Evolutionary conservation across 2,329 filamentous ascomycete species (phyloP).

Genomic region (Xylaria arbuscula): DNA sequence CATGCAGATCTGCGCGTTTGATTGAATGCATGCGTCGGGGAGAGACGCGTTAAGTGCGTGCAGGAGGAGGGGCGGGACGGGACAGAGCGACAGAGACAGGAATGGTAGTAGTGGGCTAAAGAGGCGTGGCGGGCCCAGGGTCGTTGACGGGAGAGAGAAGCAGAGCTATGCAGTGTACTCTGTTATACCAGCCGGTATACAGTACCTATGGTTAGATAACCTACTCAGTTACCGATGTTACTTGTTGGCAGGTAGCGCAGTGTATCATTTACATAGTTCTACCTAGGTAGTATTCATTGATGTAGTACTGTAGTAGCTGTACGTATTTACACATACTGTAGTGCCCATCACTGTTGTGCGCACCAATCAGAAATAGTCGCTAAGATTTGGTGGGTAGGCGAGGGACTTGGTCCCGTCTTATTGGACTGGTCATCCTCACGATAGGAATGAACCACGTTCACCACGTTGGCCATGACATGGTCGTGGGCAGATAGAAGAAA

Average conservation of each 20-base stretch:
- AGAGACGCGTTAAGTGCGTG: constrained; percentile 38
- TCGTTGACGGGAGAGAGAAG: background rate
- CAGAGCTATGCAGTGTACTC: background rate
- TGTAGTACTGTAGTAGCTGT: too few relatives aligned
- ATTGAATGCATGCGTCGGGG: constrained; percentile 37
- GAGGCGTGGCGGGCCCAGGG: constrained; percentile 5
- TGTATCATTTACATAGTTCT: background rate
- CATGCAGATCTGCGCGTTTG: constrained; percentile 35
- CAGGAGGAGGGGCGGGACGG: constrained; percentile 24
- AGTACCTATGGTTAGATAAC: background rate
- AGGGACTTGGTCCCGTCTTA: constrained; percentile 20
- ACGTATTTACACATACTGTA: background rate
- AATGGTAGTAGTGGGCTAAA: background rate
- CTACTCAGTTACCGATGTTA: background rate
- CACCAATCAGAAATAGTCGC: constrained; percentile 28
- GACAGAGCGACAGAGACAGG: background rate
- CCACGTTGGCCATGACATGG: constrained; percentile 7
- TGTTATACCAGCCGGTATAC: background rate
- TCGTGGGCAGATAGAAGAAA: background rate
- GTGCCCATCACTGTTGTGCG: constrained; percentile 21
- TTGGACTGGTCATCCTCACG: constrained; percentile 22
- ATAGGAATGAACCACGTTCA: constrained; percentile 28
- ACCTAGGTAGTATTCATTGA: background rate
- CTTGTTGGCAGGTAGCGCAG: background rate
- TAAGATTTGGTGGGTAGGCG: constrained; percentile 12